Percentiles rank a stretch among this genome's conserved stretches.
Evolutionary conservation across 2,329 filamentous ascomycete species (phyloP).

Genomic region (Didymella sp.): DNA sequence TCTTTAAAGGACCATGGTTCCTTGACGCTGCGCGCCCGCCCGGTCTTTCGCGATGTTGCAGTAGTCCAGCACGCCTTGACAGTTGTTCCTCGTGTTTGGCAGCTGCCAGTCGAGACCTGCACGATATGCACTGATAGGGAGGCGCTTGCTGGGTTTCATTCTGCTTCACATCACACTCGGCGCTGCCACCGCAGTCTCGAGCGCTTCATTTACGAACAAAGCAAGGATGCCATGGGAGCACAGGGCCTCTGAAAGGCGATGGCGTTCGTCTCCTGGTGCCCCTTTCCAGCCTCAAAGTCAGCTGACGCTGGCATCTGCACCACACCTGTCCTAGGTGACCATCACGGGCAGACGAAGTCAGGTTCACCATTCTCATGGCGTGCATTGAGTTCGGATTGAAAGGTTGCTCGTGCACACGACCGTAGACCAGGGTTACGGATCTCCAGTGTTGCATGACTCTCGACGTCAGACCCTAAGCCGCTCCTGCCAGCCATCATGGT

Average conservation of each 20-base stretch:
- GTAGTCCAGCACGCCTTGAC: constrained; percentile 14
- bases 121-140: constrained; percentile 3
- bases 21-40: constrained; percentile 14
- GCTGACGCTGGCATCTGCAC: constrained; percentile 24
- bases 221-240: constrained; percentile 24
- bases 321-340: constrained; percentile 11
- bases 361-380: background rate
- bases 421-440: constrained; percentile 11
- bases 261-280: constrained; percentile 18
- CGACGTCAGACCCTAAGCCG: constrained; percentile 1
- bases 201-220: constrained; percentile 13
- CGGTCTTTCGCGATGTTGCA: constrained; percentile 23
- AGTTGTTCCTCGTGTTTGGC: constrained; percentile 11
- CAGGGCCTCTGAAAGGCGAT: constrained; percentile 11
- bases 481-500: background rate
- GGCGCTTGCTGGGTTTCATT: constrained; percentile 23
- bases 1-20: constrained; percentile 6
- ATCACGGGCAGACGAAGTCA: constrained; percentile 13
- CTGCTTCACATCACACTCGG: constrained; percentile 7
- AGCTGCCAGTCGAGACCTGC: constrained; percentile 16
- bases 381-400: background rate
- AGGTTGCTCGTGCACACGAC: constrained; percentile 5
- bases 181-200: background rate
- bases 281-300: constrained; percentile 30
- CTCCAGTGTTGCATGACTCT: constrained; percentile 5